A percentile compares a stretch with the other conserved stretches of the same genome.
Evolutionary conservation across 139 green algal genomes (phyloP).

Genomic region (Nannochloris sp.): DNA sequence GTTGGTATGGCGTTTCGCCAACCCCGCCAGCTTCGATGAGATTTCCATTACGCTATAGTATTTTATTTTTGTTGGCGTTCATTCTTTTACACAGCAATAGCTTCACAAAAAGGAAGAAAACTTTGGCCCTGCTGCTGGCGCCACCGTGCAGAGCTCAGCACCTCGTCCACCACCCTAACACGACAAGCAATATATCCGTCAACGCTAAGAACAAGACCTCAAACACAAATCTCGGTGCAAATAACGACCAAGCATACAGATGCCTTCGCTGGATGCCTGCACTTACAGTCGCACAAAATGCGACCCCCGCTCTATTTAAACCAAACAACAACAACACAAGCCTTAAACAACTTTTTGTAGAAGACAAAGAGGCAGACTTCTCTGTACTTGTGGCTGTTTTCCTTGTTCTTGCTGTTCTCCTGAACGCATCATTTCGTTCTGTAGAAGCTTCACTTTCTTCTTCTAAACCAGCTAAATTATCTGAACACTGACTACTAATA

Average conservation of each 20-base stretch:
- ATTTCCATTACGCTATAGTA: slow-evolving; percentile 10
- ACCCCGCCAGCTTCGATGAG: slow-evolving; percentile 6
- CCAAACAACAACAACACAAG: neutral
- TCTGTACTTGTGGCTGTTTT: no score
- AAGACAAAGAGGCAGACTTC: neutral
- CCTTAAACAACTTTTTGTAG: neutral
- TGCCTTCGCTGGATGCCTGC: slow-evolving; percentile 61
- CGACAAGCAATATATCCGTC: slow-evolving; percentile 18
- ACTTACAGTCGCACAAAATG: slow-evolving; percentile 33
- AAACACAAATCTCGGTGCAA: slow-evolving; percentile 86
- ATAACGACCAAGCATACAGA: slow-evolving; percentile 84
- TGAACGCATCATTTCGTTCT: no score
- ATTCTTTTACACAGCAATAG: no score
- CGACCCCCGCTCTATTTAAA: neutral
- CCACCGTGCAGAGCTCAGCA: no score
- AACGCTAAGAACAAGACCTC: slow-evolving; percentile 56
- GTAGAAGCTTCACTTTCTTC: no score
- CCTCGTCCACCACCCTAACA: slow-evolving; percentile 5
- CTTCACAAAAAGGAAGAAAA: no score
- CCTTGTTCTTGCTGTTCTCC: no score
- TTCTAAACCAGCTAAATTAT: no score
- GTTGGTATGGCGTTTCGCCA: slow-evolving; percentile 23
- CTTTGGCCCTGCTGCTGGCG: no score
- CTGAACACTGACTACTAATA: no score
- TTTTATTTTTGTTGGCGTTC: neutral